Conservation (phyloP, 768 basidiomycete species). For the Boletus fagicola region DNA sequence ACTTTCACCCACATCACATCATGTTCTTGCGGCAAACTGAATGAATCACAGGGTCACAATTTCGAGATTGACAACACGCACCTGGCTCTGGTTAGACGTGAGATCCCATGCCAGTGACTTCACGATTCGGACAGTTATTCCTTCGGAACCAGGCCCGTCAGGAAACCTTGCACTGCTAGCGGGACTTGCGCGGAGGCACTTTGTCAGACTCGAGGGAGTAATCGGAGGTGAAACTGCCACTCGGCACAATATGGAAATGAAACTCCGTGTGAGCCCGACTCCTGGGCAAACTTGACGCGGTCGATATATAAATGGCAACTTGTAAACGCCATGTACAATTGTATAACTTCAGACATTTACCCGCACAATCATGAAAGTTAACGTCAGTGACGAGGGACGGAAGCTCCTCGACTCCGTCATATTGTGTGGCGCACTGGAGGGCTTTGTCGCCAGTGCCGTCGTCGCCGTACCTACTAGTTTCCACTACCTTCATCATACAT, state of each 20-base stretch:
- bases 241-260: not conserved
- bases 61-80: not conserved
- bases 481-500: constrained; percentile 48
- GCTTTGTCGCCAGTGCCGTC: constrained; percentile 44
- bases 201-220: not conserved
- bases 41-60: not conserved
- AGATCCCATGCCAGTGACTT: too few species aligned
- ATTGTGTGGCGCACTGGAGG: constrained; percentile 62
- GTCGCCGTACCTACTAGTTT: constrained; percentile 52
- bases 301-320: not conserved
- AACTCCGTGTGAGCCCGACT: not conserved
- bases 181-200: too few species aligned
- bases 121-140: too few species aligned
- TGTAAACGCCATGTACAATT: too few species aligned
- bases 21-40: not conserved
- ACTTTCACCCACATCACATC: constrained; percentile 5
- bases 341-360: too few species aligned
- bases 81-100: not conserved
- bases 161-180: not conserved
- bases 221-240: not conserved
- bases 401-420: constrained; percentile 54
- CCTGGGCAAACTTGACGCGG: too few species aligned
- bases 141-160: not conserved
- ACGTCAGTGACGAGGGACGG: constrained; percentile 45
- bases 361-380: constrained; percentile 28